Percentiles rank a stretch among this genome's conserved stretches.
Evolutionary conservation across 495 filamentous ascomycete species (phyloP).

Genomic region (Penicillium fimorum): DNA sequence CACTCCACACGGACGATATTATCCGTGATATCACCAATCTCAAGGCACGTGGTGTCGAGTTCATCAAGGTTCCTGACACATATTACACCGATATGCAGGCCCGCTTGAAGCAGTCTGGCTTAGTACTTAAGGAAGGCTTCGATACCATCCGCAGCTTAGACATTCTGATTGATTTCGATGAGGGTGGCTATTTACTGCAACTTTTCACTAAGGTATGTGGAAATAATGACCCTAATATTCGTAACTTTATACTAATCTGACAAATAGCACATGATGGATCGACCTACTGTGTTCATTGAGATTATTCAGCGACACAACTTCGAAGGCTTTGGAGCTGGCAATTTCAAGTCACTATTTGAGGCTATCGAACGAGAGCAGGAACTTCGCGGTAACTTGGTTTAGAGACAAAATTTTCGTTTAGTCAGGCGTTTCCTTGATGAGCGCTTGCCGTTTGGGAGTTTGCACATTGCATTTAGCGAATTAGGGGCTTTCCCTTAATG

Average conservation of each 20-base stretch:
- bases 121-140: constrained; percentile 70
- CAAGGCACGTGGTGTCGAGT: constrained; percentile 77
- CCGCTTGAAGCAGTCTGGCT: constrained; percentile 55
- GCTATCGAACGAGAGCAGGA: constrained; percentile 90
- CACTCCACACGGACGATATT: constrained; percentile 77
- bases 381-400: constrained; percentile 70
- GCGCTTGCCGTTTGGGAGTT: not conserved
- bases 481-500: not conserved
- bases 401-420: not conserved
- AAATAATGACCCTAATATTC: not conserved
- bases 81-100: constrained; percentile 77
- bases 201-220: constrained; percentile 72
- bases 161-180: constrained; percentile 90
- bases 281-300: constrained; percentile 91
- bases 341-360: constrained; percentile 90
- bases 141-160: constrained; percentile 68
- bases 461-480: constrained; percentile 7
- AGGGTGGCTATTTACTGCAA: constrained; percentile 80
- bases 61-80: constrained; percentile 77
- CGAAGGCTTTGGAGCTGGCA: constrained; percentile 87
- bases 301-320: constrained; percentile 89
- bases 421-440: not conserved
- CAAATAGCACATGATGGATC: constrained; percentile 76
- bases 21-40: constrained; percentile 69
- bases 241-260: constrained; percentile 20